A percentile compares a stretch with the other conserved stretches of the same genome.
phyloP scores from a whole-genome alignment of 2,329 filamentous ascomycete species.

The Acrocalymma vagum region DNA sequence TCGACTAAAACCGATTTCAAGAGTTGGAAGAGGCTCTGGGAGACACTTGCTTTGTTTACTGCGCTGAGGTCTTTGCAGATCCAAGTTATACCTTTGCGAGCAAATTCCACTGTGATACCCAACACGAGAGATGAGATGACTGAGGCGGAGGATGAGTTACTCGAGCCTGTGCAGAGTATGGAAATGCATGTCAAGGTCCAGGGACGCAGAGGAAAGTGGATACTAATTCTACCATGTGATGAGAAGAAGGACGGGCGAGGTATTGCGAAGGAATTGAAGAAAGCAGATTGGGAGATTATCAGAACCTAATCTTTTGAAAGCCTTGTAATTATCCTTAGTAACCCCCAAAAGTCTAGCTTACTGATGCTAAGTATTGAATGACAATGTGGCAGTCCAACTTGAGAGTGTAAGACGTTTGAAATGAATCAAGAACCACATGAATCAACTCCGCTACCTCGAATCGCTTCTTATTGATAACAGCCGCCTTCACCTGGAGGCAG shows the following conservation, averaged over 20 bases:
- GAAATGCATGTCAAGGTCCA: slow-evolving; percentile 1
- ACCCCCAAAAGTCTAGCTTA: no score
- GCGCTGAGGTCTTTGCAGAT: slow-evolving; percentile 6
- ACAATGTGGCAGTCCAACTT: no score
- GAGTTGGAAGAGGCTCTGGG: slow-evolving; percentile 9
- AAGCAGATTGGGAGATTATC: slow-evolving; percentile 3
- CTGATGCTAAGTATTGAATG: no score
- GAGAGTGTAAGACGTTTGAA: no score
- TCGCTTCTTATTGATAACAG: no score
- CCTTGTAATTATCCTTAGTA: no score
- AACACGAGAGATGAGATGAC: neutral
- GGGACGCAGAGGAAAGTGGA: neutral
- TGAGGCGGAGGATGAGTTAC: slow-evolving; percentile 8
- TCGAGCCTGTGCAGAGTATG: slow-evolving; percentile 7
- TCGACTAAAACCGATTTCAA: neutral
- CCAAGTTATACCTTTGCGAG: slow-evolving; percentile 1
- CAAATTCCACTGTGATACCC: neutral
- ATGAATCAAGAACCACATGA: no score
- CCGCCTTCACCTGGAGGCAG: no score
- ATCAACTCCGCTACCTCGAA: no score
- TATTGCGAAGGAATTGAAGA: slow-evolving; percentile 1
- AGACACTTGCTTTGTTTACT: slow-evolving; percentile 6
- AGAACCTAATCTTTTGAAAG: no score
- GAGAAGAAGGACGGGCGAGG: slow-evolving; percentile 1
- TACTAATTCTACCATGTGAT: slow-evolving; percentile 1